Conservation (phyloP, 2,329 filamentous ascomycete genomes). For the Byssoonygena ceratinophila region DNA sequence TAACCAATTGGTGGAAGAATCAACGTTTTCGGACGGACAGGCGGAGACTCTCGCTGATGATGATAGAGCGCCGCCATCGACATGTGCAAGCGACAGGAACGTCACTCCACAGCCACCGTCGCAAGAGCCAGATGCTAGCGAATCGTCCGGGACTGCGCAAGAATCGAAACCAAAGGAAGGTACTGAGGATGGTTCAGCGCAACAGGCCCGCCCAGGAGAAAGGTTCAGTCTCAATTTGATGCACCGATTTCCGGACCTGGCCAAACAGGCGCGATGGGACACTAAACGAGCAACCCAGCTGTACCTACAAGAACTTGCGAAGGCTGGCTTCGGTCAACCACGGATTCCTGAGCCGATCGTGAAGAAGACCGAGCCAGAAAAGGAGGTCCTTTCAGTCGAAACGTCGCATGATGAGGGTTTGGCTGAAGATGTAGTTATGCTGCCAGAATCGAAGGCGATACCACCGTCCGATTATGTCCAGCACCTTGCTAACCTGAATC, state of each 20-base stretch:
- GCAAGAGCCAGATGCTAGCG: neutral
- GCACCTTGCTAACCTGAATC: constrained; percentile 36
- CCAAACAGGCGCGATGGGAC: constrained; percentile 45
- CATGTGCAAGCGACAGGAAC: constrained; percentile 1
- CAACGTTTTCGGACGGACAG: neutral
- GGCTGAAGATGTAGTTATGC: constrained; percentile 29
- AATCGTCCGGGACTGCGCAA: neutral
- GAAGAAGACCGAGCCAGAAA: constrained; percentile 3
- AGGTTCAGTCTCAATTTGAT: constrained; percentile 16
- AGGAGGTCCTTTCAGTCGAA: constrained; percentile 1
- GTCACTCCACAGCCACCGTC: constrained; percentile 9
- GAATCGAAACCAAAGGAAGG: neutral
- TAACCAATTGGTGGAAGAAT: constrained; percentile 10
- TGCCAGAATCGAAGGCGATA: constrained; percentile 18
- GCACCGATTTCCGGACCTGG: constrained; percentile 41
- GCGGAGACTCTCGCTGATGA: constrained; percentile 6
- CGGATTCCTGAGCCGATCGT: constrained; percentile 13
- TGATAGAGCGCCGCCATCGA: constrained; percentile 4
- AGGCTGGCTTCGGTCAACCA: constrained; percentile 23
- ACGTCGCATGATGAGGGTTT: constrained; percentile 21
- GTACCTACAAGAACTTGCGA: constrained; percentile 43
- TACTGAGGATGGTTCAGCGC: neutral
- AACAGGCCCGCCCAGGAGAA: neutral
- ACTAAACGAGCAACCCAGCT: constrained; percentile 45
- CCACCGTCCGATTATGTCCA: constrained; percentile 26